A percentile compares a stretch with the other conserved stretches of the same genome.
phyloP scores from a whole-genome alignment of 306 rosid species.

The Glycine soja region DNA sequence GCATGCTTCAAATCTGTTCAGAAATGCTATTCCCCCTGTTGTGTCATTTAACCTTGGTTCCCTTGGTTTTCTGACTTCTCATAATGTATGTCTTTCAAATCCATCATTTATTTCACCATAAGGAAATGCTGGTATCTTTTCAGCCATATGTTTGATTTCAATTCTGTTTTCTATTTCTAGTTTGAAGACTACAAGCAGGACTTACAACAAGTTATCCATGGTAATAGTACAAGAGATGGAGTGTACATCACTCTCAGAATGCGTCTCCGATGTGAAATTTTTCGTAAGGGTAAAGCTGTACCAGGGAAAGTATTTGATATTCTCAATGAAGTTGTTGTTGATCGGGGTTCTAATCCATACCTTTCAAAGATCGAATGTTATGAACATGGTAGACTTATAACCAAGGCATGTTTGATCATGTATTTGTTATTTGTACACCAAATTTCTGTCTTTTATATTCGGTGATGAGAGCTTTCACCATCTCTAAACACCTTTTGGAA shows the following conservation, averaged over 20 bases:
- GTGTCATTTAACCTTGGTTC: slow-evolving; percentile 98
- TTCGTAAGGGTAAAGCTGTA: slow-evolving; percentile 86
- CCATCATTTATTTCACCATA: slow-evolving; percentile 38
- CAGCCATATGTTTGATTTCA: slow-evolving; percentile 43
- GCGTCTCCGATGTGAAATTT: slow-evolving; percentile 95
- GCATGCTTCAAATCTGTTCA: slow-evolving; percentile 91
- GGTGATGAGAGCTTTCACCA: slow-evolving; percentile 18
- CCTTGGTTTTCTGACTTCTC: slow-evolving; percentile 97
- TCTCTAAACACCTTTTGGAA: slow-evolving; percentile 42
- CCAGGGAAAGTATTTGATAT: slow-evolving; percentile 95
- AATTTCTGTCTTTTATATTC: slow-evolving; percentile 21
- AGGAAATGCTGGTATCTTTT: slow-evolving; percentile 34
- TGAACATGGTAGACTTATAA: slow-evolving; percentile 92
- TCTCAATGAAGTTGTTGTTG: slow-evolving; percentile 89
- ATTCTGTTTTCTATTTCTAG: slow-evolving; percentile 58
- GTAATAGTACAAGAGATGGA: slow-evolving; percentile 81
- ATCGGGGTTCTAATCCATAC: slow-evolving; percentile 99
- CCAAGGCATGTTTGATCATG: slow-evolving; percentile 71
- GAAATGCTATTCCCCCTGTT: slow-evolving; percentile 93
- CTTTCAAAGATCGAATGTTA: slow-evolving; percentile 97
- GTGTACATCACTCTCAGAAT: slow-evolving; percentile 96
- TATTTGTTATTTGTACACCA: slow-evolving; percentile 30
- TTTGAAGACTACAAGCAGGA: slow-evolving; percentile 81
- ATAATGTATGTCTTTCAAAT: slow-evolving; percentile 65
- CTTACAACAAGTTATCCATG: slow-evolving; percentile 83